Conservation (phyloP, 805 yeast genomes). For the Pichia phayaonensis region DNA sequence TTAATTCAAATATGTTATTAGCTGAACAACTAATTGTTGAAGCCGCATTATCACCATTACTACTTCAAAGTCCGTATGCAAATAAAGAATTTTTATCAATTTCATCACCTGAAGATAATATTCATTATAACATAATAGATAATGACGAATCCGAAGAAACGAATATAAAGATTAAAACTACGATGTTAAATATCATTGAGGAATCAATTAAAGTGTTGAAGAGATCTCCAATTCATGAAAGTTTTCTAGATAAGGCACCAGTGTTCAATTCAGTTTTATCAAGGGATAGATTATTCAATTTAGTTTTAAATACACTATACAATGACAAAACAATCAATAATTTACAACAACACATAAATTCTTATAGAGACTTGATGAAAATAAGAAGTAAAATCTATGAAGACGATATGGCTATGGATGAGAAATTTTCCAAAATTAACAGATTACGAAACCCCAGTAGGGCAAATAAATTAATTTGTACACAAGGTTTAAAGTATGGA, state of each 20-base stretch:
- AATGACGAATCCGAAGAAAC: not conserved
- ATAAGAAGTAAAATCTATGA: not conserved
- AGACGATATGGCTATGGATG: not conserved
- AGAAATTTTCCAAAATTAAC: not conserved
- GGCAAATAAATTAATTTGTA: constrained; percentile 2
- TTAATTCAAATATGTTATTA: constrained; percentile 3
- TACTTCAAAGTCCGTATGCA: constrained; percentile 7
- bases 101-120: not conserved
- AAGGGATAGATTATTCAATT: constrained; percentile 1
- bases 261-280: constrained; percentile 2
- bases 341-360: not conserved
- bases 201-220: constrained; percentile 4
- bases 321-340: not conserved
- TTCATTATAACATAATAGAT: constrained; percentile 7
- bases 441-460: not conserved
- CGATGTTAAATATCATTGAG: not conserved
- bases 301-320: not conserved
- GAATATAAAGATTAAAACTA: not conserved
- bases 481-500: not conserved
- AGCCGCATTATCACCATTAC: constrained; percentile 16
- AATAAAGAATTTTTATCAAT: constrained; percentile 8
- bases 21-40: constrained; percentile 20
- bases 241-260: not conserved
- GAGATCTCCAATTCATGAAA: not conserved
- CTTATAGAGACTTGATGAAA: not conserved